Evolutionary conservation across 768 basidiomycete genomes (phyloP).

Genomic region (Candolleomyces eurysporus): DNA sequence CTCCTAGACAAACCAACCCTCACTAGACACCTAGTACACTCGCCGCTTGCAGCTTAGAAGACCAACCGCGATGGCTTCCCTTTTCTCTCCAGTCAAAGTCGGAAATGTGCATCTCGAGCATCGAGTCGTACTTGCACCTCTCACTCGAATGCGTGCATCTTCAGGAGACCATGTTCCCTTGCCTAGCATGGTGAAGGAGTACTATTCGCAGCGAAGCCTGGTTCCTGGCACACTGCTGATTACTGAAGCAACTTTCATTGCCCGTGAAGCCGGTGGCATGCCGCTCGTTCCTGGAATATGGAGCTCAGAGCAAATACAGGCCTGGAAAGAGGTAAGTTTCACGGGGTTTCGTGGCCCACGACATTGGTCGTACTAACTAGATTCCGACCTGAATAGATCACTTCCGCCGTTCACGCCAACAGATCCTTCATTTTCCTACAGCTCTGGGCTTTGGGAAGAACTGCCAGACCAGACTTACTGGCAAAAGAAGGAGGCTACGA

Average conservation of each 20-base stretch:
- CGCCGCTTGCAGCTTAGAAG: no score
- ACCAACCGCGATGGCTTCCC: constrained; percentile 6
- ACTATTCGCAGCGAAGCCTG: constrained; percentile 48
- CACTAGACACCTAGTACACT: no score
- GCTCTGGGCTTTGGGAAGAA: constrained; percentile 54
- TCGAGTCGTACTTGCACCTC: constrained; percentile 52
- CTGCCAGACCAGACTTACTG: constrained; percentile 33
- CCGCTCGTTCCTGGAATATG: constrained; percentile 61
- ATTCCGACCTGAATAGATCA: constrained; percentile 35
- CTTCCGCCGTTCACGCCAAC: constrained; percentile 36
- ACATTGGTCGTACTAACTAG: background rate
- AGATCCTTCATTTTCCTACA: constrained; percentile 48
- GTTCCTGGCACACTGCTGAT: constrained; percentile 54
- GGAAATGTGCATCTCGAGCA: constrained; percentile 43
- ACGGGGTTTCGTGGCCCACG: no score
- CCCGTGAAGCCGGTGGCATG: constrained; percentile 46
- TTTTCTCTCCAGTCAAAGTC: constrained; percentile 48
- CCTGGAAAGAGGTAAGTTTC: constrained; percentile 49
- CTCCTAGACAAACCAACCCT: no score
- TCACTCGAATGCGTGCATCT: constrained; percentile 44
- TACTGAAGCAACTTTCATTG: constrained; percentile 56
- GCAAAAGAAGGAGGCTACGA: constrained; percentile 28
- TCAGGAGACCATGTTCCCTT: constrained; percentile 33
- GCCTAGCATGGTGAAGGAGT: constrained; percentile 35
- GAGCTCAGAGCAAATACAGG: constrained; percentile 54